Evolutionary conservation across 768 basidiomycete genomes (phyloP), one percentile per base, ranked within the genome.

Genomic region (Guyanaporus albipodus): DNA sequence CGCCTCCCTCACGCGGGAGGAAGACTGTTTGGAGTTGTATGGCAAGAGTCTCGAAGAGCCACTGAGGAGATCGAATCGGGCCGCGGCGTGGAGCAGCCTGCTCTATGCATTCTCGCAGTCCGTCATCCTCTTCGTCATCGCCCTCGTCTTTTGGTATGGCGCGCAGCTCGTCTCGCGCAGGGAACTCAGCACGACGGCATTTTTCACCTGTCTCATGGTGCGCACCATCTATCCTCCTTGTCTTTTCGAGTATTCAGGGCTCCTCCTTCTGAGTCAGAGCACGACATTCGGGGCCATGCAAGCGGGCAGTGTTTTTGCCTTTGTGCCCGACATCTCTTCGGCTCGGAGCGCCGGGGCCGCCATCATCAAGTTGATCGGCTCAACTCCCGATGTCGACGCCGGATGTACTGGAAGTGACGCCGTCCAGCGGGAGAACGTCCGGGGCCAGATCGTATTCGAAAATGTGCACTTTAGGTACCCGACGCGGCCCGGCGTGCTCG

Each of bases 391-490:
- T 53, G 89, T 92, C 35, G 91, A 95, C 60, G 82, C 90, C 0
- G 82, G 89, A 54, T 85, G 83, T 1, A 67, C 71, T 3, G 79
- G 76, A 38, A 87, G 87, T 46, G 80, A 80, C 59, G 56, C 55
- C 0, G 55, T 83, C 19, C 71, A 78, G 32, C 60, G 66, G 18
- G 56, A 68, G 15, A 66, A 68, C n/a, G 72, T 76, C 24, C 59
- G 67, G 28, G 87, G 88, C 12, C 82, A 80, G 50, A 80, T 95
- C 48, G 77, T 74, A 21, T 79, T 95, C 53, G 84, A 92, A 63
- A 76, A 85, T 52, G 76, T 95, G 24, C 80, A 85, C 61, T 96
- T 97, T 79, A 80, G 88, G 11, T 96, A 96, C 68, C 93, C 93
- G 1, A 89, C 88, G 8, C 76, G 93, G 33, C 87, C 89, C 34